Base-by-base conservation (phyloP, 176 grass and related monocot species). In the Pontederia crassipes region DNA sequence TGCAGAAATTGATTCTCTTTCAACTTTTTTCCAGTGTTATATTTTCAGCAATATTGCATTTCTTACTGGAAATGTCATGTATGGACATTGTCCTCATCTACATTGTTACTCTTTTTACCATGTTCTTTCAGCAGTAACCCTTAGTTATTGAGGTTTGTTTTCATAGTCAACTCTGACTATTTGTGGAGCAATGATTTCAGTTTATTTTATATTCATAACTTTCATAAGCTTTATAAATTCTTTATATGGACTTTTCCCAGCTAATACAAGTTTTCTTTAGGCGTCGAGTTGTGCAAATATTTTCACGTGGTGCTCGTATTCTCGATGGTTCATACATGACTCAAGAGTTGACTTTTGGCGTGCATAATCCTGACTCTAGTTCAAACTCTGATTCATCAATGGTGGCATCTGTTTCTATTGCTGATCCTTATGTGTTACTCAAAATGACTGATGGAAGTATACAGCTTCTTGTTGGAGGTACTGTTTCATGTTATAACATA, bases 291-390 rank as follows among this genome's bases (percentile, higher is more conserved):
- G 75, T 90, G 55, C 92, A 96, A 63, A 70, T 96, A 58, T 96
- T 80, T 73, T 78, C 78, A 35, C 78, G 64, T 55, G 92, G 92
- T 83, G 92, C 92, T 67, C 92, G 87, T 82, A 82, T 96, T 57
- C 87, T 96, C 78, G 92, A 96, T 72, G 92, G 92, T 74, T 90
- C 92, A 71, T 96, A 90, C 72, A 96, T 96, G 92, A 96, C 92
- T 69, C 87, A 96, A 64, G 87, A 96, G 63, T 68, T 96, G 70
- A 90, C 74, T 77, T 85, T 96, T 69, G 73, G 65, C 29, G 55
- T 72, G 5, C 83, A 82, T 57, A 70, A 54, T 68, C 85, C 92
- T 18, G 92, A 96, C 20, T 71, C 78, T 10, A 65, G 74, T 55
- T 80, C 82, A 8, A 90, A 61, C 78, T 83, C 82, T 67, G 92